phyloP scores from a whole-genome alignment of 257 asterid species.

The Lycium ferocissimum region DNA sequence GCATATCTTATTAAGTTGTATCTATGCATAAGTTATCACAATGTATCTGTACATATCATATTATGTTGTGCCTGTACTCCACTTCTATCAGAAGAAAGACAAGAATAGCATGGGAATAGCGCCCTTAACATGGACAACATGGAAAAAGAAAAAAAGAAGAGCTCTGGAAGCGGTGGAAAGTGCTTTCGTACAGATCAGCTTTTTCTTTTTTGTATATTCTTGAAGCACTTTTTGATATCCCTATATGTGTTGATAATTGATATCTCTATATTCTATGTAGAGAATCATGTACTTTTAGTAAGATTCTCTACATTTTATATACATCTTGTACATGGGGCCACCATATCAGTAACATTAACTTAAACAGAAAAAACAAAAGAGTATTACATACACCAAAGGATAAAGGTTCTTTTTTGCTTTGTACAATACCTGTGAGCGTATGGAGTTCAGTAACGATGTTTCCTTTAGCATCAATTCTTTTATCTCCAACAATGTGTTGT shows the following conservation, averaged over 20 bases:
- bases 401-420: conserved; percentile 30
- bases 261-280: neutral
- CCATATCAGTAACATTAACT: neutral
- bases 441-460: conserved; percentile 80
- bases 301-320: neutral
- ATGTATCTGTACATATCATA: no score
- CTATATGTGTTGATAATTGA: neutral
- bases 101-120: neutral
- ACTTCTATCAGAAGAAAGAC: neutral
- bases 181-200: neutral
- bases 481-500: conserved; percentile 77
- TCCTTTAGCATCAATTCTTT: conserved; percentile 87
- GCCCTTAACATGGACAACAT: neutral
- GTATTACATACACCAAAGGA: neutral
- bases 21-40: no score
- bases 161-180: neutral
- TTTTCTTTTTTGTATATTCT: neutral
- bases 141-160: neutral
- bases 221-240: neutral
- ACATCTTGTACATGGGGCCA: neutral
- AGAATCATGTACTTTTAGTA: conserved; percentile 3
- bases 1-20: no score
- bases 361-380: neutral
- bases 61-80: no score
- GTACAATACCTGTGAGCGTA: conserved; percentile 71